Percentiles rank a stretch among this genome's conserved stretches.
Evolutionary conservation across 192 early-diverging fungal species (phyloP).

Genomic region (Backusella mclennaniae): DNA sequence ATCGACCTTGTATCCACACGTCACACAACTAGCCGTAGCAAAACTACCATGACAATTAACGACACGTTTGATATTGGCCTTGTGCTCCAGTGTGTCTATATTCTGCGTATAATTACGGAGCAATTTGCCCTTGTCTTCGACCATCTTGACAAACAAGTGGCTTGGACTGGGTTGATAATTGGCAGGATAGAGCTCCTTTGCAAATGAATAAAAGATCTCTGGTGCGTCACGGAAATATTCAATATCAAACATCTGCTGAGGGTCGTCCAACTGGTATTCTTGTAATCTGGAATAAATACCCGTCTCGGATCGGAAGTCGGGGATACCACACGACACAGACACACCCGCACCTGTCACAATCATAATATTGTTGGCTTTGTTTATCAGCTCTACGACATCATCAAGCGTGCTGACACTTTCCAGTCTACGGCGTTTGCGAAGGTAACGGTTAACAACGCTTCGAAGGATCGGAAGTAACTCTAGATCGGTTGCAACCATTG

Average conservation of each 20-base stretch:
- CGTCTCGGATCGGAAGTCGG: slow-evolving; percentile 91
- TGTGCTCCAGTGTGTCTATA: slow-evolving; percentile 92
- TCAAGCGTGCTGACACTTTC: slow-evolving; percentile 57
- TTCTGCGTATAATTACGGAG: slow-evolving; percentile 97
- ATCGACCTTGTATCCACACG: slow-evolving; percentile 71
- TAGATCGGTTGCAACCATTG: slow-evolving; percentile 48
- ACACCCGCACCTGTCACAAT: slow-evolving; percentile 90
- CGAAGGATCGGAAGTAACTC: slow-evolving; percentile 61
- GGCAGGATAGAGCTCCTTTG: slow-evolving; percentile 84
- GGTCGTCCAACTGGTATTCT: slow-evolving; percentile 90
- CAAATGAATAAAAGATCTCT: slow-evolving; percentile 95
- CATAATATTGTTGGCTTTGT: slow-evolving; percentile 70
- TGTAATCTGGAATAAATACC: slow-evolving; percentile 90
- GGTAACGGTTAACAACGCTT: slow-evolving; percentile 52
- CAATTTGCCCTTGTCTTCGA: slow-evolving; percentile 84
- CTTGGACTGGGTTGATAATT: slow-evolving; percentile 86
- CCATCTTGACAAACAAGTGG: slow-evolving; percentile 85
- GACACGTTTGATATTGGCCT: slow-evolving; percentile 77
- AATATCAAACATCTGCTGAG: slow-evolving; percentile 95
- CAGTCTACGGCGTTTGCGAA: slow-evolving; percentile 55
- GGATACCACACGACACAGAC: slow-evolving; percentile 95
- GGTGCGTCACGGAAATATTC: slow-evolving; percentile 85
- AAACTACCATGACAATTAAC: slow-evolving; percentile 95
- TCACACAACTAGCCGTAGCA: slow-evolving; percentile 88
- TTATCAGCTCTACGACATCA: slow-evolving; percentile 62